Base-by-base conservation (phyloP, 768 basidiomycete genomes). In the Rickenella mellea region DNA sequence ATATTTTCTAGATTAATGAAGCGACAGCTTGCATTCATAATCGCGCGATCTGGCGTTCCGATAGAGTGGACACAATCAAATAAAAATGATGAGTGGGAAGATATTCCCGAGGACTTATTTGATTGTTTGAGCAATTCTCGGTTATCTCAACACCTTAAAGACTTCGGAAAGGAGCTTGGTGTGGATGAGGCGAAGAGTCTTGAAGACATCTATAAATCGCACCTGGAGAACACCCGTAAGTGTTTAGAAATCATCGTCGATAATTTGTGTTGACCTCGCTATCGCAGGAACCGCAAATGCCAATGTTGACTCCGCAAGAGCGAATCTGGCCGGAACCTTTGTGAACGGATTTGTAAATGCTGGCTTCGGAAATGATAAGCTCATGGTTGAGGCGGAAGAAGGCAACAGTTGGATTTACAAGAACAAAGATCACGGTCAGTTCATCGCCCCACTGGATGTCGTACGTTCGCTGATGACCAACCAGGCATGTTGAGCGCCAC, bases 391-490 rank as follows among this genome's bases (percentile, higher is more conserved):
- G 56, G 94, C 92, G 1, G 87, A 91, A 45, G 93, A 96, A 55
- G 94, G 96, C 11, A 88, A 79, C 61, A 93, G 90, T 53, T 99
- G 92, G 92, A 90, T 99, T 44, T 99, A 98, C 72, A 98, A 98
- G 74, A 98, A 98, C 70, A 98, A 98, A 66, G 94, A 97, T 41
- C 90, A 96, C 48, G 96, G 93, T 82, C 44, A 17, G 71, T 12
- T 22, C 30, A n/a, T 39, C 28, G 8, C 12, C 31, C 20, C 6
- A 30, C 21, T 1, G 8, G 20, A 10, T 27, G 19, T 21, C 20
- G 22, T 19, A 19, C 20, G n/a, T 8, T n/a, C n/a, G 35, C 37
- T 21, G n/a, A 38, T 26, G 30, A 42, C 6, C n/a, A 9, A 20
- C 24, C 48, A 89, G 87, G 87, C 41, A 98, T 97, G 91, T 81